Evolutionary conservation across 805 yeast genomes (phyloP), one percentile per base, ranked within the genome.

Genomic region (Tetrapisispora iriomotensis): DNA sequence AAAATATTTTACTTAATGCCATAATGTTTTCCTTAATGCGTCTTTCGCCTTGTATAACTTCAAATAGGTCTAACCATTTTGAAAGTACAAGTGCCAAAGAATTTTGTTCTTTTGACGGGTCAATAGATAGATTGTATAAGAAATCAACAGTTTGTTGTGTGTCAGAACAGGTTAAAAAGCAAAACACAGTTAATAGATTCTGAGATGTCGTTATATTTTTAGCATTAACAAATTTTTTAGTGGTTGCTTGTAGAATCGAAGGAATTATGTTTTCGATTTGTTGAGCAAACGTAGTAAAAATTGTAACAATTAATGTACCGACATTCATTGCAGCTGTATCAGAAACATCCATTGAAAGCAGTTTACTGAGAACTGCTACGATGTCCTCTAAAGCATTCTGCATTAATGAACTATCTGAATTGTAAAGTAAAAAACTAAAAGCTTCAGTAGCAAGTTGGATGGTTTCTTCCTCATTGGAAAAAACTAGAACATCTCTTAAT

Each of bases 11-110:
- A 24, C 77, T 77, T 29, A 92, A 66, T 0, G 96, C 95, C 22
- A 72, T 54, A n/a, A 83, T 71, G 50, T 71, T 72, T 37, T 66
- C 75, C 45, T 74, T 69, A 36, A 88, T 85, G 42, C 76, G 76
- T 21, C 77, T 82, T 41, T 71, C 77, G 0, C 96, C 96, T 43
- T 90, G 69, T 29, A 88, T 73, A 2, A 80, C 76, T 49, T 84
- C 90, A 59, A 85, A 88, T 2, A 85, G 72, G 20, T 74, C 75
- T 36, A 90, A 71, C 97, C 97, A 92, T 37, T 82, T 79, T 2
- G 80, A 79, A 37, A 90, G 56, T 1, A 85, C 74, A 3, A 71
- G 60, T 19, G 64, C 64, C 8, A 87, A 63, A 1, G 82, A 79
- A 20, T 67, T 50, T 2, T 44, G 26, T 19, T 22, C n/a, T 4